Base-by-base conservation (phyloP, 345 rosid genomes). In the Brassica incana region DNA sequence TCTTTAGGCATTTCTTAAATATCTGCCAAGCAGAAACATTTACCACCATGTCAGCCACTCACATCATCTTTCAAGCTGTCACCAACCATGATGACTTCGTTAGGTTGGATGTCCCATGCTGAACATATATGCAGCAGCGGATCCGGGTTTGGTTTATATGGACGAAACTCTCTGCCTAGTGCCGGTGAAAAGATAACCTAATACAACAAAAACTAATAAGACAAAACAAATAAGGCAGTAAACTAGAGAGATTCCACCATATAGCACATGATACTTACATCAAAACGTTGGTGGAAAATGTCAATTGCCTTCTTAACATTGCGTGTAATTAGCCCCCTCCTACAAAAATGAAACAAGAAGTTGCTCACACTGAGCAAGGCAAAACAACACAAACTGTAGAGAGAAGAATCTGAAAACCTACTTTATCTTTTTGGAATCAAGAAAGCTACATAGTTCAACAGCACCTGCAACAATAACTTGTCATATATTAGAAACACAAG, bases 61-160 rank as follows among this genome's bases (percentile, higher is more conserved):
- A 90, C 99, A 84, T 95, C 99, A 87, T 95, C 99, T 84, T 89
- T 92, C 56, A 95, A 93, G 86, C 97, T 95, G 82, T 95, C 99
- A 8, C 99, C 99, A 62, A 95, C 85, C 99, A 95, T 95, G 85
- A 95, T 85, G 77, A 95, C 94, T 87, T 95, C 93, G 40, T 78
- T 83, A 48, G 97, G 95, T 80, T 88, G 86, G 75, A 95, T 83
- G 45, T 80, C 88, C 99, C 99, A 92, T 18, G 83, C 33, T 29
- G 97, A 89, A 82, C 99, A 95, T 15, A 95, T 95, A 83, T 91
- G 94, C 50, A 92, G 88, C 61, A 95, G 67, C 23, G 99, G 99
- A 83, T 90, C 97, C 32, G 99, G 99, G 79, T 92, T 89, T 40
- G 97, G 98, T 78, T 92, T 95, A 81, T 70, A 92, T 67, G 99